Conservation (phyloP, 169 alveolate species). For the Cryptosporidium viatorum region DNA sequence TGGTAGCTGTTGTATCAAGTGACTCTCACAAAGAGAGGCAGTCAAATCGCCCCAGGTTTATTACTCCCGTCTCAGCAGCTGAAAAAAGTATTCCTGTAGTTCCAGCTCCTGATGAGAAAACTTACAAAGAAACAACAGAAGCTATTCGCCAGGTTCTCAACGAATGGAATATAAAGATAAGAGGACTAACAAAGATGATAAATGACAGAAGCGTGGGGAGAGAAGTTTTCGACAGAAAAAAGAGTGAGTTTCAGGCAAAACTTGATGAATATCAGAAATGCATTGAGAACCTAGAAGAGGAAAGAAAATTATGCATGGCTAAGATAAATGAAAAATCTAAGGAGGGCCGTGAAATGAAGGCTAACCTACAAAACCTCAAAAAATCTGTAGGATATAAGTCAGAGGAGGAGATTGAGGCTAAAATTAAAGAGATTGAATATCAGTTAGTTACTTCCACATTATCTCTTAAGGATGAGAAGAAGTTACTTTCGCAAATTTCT, state of each 20-base stretch:
- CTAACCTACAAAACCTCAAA: constrained; percentile 46
- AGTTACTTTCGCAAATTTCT: constrained; percentile 47
- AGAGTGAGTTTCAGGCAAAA: constrained; percentile 66
- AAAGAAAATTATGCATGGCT: constrained; percentile 52
- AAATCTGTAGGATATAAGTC: constrained; percentile 70
- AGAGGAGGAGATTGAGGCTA: constrained; percentile 74
- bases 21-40: constrained; percentile 60
- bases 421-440: constrained; percentile 62
- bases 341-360: constrained; percentile 71
- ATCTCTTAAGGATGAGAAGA: constrained; percentile 62
- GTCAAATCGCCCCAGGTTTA: constrained; percentile 51
- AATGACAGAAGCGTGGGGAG: constrained; percentile 75
- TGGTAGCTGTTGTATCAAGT: constrained; percentile 69
- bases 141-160: constrained; percentile 56
- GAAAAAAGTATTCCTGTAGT: constrained; percentile 73
- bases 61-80: constrained; percentile 75
- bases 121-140: constrained; percentile 67
- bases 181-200: constrained; percentile 45
- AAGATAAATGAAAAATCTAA: constrained; percentile 67
- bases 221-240: constrained; percentile 65
- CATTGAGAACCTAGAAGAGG: constrained; percentile 63
- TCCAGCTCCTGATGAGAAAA: constrained; percentile 71
- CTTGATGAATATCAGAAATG: constrained; percentile 62
- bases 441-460: constrained; percentile 71
- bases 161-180: constrained; percentile 65